Evolutionary conservation across 164 flowering plant genomes (phyloP).

Genomic region (Amborella trichopoda): DNA sequence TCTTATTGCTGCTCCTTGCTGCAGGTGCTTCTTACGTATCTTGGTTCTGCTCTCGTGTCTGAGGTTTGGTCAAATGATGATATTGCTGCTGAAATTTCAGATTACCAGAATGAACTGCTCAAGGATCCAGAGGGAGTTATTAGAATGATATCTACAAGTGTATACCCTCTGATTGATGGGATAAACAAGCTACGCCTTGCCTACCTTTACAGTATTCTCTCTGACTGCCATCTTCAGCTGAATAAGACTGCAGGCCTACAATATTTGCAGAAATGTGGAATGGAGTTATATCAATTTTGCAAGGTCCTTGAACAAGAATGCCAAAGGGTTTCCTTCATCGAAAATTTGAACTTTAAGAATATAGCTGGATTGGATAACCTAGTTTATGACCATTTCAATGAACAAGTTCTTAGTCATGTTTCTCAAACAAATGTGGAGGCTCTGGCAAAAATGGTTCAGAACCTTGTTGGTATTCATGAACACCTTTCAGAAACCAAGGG

Average conservation of each 20-base stretch:
- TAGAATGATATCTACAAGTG: constrained; percentile 28
- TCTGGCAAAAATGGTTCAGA: constrained; percentile 66
- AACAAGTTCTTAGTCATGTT: constrained; percentile 43
- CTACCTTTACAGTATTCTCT: constrained; percentile 50
- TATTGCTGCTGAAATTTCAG: constrained; percentile 48
- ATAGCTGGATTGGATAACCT: constrained; percentile 57
- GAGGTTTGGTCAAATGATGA: constrained; percentile 80
- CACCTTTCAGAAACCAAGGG: constrained; percentile 29
- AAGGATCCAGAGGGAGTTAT: constrained; percentile 34
- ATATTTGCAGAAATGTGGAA: constrained; percentile 8
- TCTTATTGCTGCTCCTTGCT: constrained; percentile 5
- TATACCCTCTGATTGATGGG: constrained; percentile 80
- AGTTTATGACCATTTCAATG: constrained; percentile 40
- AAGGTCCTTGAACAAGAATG: constrained; percentile 70
- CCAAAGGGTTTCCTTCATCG: constrained; percentile 45
- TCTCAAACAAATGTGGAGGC: constrained; percentile 60
- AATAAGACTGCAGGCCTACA: constrained; percentile 13
- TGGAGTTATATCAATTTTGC: constrained; percentile 33
- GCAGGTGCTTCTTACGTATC: constrained; percentile 57
- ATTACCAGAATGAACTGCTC: constrained; percentile 35
- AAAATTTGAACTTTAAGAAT: constrained; percentile 68
- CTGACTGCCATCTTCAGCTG: constrained; percentile 54
- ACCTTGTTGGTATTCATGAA: constrained; percentile 30
- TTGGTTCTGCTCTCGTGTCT: constrained; percentile 59
- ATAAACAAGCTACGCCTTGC: constrained; percentile 70